These are phyloP conservation scores for Apophysomyces variabilis DNA, from an alignment of 371 early-diverging fungal species.

Conservation along the genomic window DNA sequence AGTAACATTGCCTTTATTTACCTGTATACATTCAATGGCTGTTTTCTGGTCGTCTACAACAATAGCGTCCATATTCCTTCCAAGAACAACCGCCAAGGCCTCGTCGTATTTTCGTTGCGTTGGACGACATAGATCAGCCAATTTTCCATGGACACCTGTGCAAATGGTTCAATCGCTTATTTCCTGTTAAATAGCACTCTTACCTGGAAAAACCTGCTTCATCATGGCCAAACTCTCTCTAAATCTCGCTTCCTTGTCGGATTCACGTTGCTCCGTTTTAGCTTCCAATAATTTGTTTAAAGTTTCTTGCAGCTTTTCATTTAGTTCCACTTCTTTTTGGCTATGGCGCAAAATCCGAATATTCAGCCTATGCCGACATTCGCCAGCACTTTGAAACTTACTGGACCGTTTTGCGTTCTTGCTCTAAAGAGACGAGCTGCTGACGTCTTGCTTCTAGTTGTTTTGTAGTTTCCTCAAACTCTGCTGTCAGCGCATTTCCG, in stretches of 20 bases:
- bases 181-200: background rate
- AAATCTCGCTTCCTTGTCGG: slow-evolving; percentile 76
- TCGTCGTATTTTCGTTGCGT: slow-evolving; percentile 92
- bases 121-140: slow-evolving; percentile 92
- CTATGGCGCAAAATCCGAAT: slow-evolving; percentile 7
- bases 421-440: slow-evolving; percentile 45
- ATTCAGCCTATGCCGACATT: background rate
- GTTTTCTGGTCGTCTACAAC: slow-evolving; percentile 79
- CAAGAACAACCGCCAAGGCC: slow-evolving; percentile 81
- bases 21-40: slow-evolving; percentile 82
- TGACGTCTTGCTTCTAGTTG: slow-evolving; percentile 33
- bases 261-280: slow-evolving; percentile 79
- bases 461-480: slow-evolving; percentile 31
- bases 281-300: slow-evolving; percentile 81
- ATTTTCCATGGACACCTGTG: slow-evolving; percentile 87
- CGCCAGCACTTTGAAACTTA: slow-evolving; percentile 16
- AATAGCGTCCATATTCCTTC: slow-evolving; percentile 81
- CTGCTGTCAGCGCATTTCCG: slow-evolving; percentile 24
- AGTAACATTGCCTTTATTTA: slow-evolving; percentile 11
- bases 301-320: slow-evolving; percentile 80
- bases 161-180: no score
- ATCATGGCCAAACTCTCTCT: slow-evolving; percentile 79
- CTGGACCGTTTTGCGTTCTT: slow-evolving; percentile 49
- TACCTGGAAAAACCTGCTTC: slow-evolving; percentile 80
- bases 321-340: slow-evolving; percentile 71